Evolutionary conservation across 192 early-diverging fungal species (phyloP).

Genomic region (Coemansia sp.): DNA sequence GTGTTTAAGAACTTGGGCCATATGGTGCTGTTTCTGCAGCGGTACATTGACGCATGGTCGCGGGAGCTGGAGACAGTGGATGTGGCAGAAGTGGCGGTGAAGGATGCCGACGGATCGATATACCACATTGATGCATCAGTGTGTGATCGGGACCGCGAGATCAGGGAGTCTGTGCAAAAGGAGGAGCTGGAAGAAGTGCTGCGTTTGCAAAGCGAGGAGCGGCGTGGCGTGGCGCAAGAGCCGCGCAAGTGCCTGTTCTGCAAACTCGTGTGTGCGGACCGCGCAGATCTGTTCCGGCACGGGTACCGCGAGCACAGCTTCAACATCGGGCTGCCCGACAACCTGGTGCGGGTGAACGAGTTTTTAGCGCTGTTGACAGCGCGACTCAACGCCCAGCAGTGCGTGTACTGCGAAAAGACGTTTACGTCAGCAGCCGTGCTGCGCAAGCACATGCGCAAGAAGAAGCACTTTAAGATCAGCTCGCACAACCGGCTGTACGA

Average conservation of each 20-base stretch:
- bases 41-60: constrained; percentile 76
- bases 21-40: constrained; percentile 73
- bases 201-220: constrained; percentile 69
- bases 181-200: constrained; percentile 73
- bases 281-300: constrained; percentile 76
- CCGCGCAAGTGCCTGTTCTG: constrained; percentile 92
- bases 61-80: constrained; percentile 30
- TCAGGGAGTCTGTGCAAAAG: constrained; percentile 71
- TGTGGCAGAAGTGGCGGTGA: background rate
- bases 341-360: constrained; percentile 80
- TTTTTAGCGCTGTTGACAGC: constrained; percentile 75
- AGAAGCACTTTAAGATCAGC: constrained; percentile 96
- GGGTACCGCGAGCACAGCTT: constrained; percentile 91
- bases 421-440: constrained; percentile 85
- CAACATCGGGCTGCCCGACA: constrained; percentile 89
- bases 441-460: constrained; percentile 97
- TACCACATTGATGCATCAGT: constrained; percentile 59
- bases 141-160: constrained; percentile 59
- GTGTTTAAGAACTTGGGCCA: constrained; percentile 72
- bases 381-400: constrained; percentile 72
- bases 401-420: constrained; percentile 92
- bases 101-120: constrained; percentile 5
- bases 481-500: constrained; percentile 88
- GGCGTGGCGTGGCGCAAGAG: constrained; percentile 61
- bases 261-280: constrained; percentile 72